phyloP scores from a whole-genome alignment of 2,329 filamentous ascomycete species.

The Fusarium gaditjirri region DNA sequence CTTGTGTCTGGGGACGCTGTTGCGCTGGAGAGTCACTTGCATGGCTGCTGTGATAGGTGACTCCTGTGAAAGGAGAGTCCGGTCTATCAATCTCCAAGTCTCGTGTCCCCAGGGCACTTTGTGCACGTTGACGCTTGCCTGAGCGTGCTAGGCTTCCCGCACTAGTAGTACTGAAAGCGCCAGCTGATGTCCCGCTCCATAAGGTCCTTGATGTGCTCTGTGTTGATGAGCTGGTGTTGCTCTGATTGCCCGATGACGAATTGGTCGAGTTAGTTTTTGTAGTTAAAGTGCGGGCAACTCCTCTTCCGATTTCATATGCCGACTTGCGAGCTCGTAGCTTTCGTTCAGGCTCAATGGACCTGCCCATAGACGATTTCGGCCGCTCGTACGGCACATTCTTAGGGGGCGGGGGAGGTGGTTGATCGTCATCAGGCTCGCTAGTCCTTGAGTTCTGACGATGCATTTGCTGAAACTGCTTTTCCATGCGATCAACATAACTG shows the following conservation, averaged over 20 bases:
- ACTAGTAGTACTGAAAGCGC: conserved; percentile 92
- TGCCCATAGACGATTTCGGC: conserved; percentile 68
- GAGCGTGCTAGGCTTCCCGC: conserved; percentile 91
- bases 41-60: conserved; percentile 94
- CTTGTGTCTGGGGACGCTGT: conserved; percentile 72
- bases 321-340: conserved; percentile 75
- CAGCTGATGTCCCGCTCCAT: conserved; percentile 93
- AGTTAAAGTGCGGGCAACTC: conserved; percentile 82
- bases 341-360: conserved; percentile 52
- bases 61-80: conserved; percentile 75
- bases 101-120: conserved; percentile 72
- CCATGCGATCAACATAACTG: conserved; percentile 93
- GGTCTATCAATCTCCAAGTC: conserved; percentile 67
- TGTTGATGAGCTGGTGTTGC: conserved; percentile 78
- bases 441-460: conserved; percentile 68
- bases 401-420: conserved; percentile 69
- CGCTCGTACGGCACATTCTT: conserved; percentile 63
- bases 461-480: conserved; percentile 79
- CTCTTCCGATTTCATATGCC: conserved; percentile 78
- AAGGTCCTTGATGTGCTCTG: conserved; percentile 84
- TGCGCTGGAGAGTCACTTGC: conserved; percentile 64
- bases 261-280: conserved; percentile 88
- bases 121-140: conserved; percentile 69
- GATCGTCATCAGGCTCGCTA: conserved; percentile 55
- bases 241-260: conserved; percentile 77